These are phyloP conservation scores for Haematococcus lacustris DNA, from an alignment of 139 green algal species.

Conservation along the genomic window DNA sequence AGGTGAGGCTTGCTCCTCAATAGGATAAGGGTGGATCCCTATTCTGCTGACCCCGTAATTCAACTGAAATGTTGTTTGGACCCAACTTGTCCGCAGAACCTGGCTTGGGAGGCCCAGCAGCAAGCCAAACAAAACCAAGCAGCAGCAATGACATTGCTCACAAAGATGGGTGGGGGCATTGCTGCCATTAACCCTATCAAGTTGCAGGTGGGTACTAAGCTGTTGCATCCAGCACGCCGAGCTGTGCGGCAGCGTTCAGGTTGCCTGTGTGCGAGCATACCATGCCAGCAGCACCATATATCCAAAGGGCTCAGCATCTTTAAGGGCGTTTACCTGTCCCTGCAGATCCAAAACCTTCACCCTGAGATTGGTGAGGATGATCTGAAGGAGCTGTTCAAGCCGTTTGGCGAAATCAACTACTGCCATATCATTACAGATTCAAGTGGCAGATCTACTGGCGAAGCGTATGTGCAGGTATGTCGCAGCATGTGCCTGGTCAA, in stretches of 20 bases:
- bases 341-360: slow-evolving; percentile 36
- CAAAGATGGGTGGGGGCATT: slow-evolving; percentile 4
- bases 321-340: not conserved
- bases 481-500: not conserved
- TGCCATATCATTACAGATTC: slow-evolving; percentile 30
- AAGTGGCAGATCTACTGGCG: slow-evolving; percentile 7
- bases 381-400: slow-evolving; percentile 65
- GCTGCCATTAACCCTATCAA: slow-evolving; percentile 12
- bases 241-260: too few relatives aligned
- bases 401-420: slow-evolving; percentile 75
- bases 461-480: slow-evolving; percentile 23
- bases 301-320: not conserved
- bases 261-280: too few relatives aligned
- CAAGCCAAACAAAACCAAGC: slow-evolving; percentile 46
- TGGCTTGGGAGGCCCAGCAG: slow-evolving; percentile 86
- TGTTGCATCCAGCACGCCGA: too few relatives aligned
- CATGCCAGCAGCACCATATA: too few relatives aligned
- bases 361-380: slow-evolving; percentile 54
- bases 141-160: slow-evolving; percentile 16
- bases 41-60: not conserved
- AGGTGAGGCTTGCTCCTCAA: slow-evolving; percentile 29
- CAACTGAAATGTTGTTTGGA: slow-evolving; percentile 4
- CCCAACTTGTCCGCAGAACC: slow-evolving; percentile 62
- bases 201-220: slow-evolving; percentile 16
- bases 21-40: not conserved